Base-by-base conservation (phyloP, 2,329 filamentous ascomycete genomes). In the Sporothrix inflata region DNA sequence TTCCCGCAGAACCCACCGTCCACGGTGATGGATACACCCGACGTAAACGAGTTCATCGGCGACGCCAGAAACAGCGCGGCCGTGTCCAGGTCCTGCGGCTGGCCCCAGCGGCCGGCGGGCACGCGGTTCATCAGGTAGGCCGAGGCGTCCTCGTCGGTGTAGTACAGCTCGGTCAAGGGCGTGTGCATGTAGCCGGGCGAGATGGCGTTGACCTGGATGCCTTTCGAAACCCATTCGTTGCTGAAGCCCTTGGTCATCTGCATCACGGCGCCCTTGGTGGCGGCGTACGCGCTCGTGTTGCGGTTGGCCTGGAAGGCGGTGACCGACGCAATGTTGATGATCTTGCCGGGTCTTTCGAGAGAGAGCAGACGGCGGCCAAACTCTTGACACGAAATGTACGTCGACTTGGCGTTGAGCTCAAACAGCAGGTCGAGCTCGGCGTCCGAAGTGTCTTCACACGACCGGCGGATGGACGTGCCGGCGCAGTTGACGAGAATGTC, bases 151-250 rank as follows among this genome's bases (percentile, higher is more conserved):
- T 87, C 81, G 80, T 97, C 90, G 66, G 90, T 87, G 57, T 97
- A 88, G 78, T 97, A 81, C 4, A 93, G 94, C 75, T 86, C 87
- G 79, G 97, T 97, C 94, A 97, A 97, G 73, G 97, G 94, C 24
- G 94, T 97, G 65, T 89, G 92, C 77, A 97, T 92, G 80, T 97
- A 97, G 0, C 94, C 94, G 0, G 94, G 94, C 3, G 94, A 93
- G 78, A 97, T 93, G 7, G 91, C 92, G 80, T 97, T 97, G 47
- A 97, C 93, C 0, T 87, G 92, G 74, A 97, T 87, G 1, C 93
- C 93, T 77, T 89, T 87, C 19, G 85, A 81, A 0, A 90, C 89
- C 94, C 94, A 97, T 82, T 96, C 93, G 79, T 97, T 97, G 53
- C 90, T 89, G 72, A 97, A 85, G 21, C 91, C 91, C 83, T 96